These are phyloP conservation scores for Lachnellula subtilissima DNA, from an alignment of 2,329 filamentous ascomycete genomes.

Conservation along the genomic window DNA sequence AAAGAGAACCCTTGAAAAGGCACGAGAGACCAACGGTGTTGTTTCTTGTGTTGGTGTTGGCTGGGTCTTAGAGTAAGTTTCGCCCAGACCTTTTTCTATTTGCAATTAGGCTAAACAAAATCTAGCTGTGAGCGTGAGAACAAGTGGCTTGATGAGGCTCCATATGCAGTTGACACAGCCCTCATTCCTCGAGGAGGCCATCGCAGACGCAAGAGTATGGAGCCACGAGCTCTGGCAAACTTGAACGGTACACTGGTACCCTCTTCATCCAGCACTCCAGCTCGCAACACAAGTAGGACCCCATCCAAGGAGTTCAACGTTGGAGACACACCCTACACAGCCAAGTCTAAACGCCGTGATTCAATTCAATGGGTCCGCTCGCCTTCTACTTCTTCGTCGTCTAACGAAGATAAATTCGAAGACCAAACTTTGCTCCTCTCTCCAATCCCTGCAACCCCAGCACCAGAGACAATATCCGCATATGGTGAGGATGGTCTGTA, in stretches of 20 bases:
- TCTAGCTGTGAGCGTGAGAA: slow-evolving; percentile 69
- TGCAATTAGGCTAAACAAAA: slow-evolving; percentile 29
- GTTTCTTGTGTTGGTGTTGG: slow-evolving; percentile 83
- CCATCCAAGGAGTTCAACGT: slow-evolving; percentile 30
- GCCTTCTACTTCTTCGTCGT: slow-evolving; percentile 16
- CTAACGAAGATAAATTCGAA: slow-evolving; percentile 16
- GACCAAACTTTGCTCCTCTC: slow-evolving; percentile 25
- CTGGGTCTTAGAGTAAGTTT: slow-evolving; percentile 80
- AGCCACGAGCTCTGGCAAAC: slow-evolving; percentile 66
- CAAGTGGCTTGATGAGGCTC: slow-evolving; percentile 68
- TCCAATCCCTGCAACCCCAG: slow-evolving; percentile 30
- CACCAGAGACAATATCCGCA: slow-evolving; percentile 26
- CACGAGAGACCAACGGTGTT: slow-evolving; percentile 64
- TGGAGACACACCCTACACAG: slow-evolving; percentile 27
- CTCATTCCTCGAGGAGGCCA: slow-evolving; percentile 64
- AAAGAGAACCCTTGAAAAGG: slow-evolving; percentile 75
- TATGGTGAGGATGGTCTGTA: slow-evolving; percentile 29
- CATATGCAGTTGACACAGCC: slow-evolving; percentile 64
- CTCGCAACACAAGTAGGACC: slow-evolving; percentile 22
- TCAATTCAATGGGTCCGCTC: slow-evolving; percentile 31
- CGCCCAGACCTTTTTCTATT: neutral
- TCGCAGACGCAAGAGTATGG: slow-evolving; percentile 76
- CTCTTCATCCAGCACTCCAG: slow-evolving; percentile 29
- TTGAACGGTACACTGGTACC: slow-evolving; percentile 59
- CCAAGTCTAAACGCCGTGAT: slow-evolving; percentile 28